Conservation (phyloP, 1,284 basidiomycete genomes). For the Cryptococcus jaspeensis region DNA sequence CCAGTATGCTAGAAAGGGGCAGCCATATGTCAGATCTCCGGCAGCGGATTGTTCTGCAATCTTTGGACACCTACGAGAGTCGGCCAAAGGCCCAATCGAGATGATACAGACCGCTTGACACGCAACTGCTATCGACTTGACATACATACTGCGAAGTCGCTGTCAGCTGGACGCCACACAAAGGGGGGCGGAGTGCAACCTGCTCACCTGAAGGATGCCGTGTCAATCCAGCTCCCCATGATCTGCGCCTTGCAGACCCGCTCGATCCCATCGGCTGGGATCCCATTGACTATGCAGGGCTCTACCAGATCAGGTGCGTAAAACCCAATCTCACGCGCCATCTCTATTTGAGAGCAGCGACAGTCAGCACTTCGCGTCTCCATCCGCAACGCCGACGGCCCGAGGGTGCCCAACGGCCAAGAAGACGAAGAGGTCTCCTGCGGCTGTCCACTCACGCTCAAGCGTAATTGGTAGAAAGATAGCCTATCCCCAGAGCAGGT, state of each 20-base stretch:
- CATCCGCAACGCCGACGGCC: too few species aligned
- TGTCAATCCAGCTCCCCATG: constrained; percentile 72
- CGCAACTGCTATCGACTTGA: constrained; percentile 78
- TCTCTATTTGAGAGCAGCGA: constrained; percentile 28
- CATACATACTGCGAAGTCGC: constrained; percentile 65
- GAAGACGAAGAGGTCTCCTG: too few species aligned
- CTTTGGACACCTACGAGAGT: constrained; percentile 64
- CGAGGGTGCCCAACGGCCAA: too few species aligned
- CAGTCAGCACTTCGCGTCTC: background rate
- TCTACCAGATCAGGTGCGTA: constrained; percentile 31
- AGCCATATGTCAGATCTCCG: background rate
- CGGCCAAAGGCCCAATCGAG: constrained; percentile 82
- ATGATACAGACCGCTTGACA: constrained; percentile 86
- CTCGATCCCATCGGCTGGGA: constrained; percentile 7
- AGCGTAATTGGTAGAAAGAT: constrained; percentile 51
- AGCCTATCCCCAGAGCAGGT: too few species aligned
- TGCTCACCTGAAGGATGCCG: constrained; percentile 76
- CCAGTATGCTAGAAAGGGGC: constrained; percentile 60
- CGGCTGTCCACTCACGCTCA: constrained; percentile 34
- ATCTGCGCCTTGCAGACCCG: constrained; percentile 42
- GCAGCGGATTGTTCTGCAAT: background rate
- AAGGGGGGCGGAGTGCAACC: background rate
- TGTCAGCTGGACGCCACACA: constrained; percentile 11
- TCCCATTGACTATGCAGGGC: constrained; percentile 25
- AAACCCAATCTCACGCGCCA: constrained; percentile 46